phyloP scores from a whole-genome alignment of 352 stramenopile species.

The Globisporangium ultimum region DNA sequence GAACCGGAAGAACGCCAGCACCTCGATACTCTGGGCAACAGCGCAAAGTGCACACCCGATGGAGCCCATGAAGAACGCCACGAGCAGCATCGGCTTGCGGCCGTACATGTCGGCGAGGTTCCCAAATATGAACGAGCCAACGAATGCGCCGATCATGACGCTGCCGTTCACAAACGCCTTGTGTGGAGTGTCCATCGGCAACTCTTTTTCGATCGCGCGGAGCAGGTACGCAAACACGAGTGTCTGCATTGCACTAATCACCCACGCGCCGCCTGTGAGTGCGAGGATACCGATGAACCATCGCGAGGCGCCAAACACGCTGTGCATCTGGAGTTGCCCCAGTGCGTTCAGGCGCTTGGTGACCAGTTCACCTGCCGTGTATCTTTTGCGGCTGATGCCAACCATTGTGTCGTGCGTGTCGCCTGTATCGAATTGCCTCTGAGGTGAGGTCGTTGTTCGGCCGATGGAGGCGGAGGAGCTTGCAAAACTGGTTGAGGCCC shows the following conservation, averaged over 20 bases:
- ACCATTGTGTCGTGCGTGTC: background rate
- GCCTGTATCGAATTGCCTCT: too few species aligned
- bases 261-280: slow-evolving; percentile 18
- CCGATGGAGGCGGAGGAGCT: too few species aligned
- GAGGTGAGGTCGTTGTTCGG: too few species aligned
- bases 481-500: too few species aligned
- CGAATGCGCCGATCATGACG: slow-evolving; percentile 22
- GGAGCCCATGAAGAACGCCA: background rate
- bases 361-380: slow-evolving; percentile 8
- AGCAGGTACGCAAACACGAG: slow-evolving; percentile 22
- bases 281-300: slow-evolving; percentile 21
- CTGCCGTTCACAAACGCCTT: slow-evolving; percentile 9
- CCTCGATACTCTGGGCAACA: background rate
- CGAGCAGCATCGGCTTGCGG: slow-evolving; percentile 17
- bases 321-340: background rate
- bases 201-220: slow-evolving; percentile 8
- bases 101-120: slow-evolving; percentile 19
- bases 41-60: slow-evolving; percentile 5
- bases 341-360: slow-evolving; percentile 9
- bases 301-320: slow-evolving; percentile 8
- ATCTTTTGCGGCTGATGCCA: slow-evolving; percentile 6
- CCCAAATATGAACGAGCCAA: slow-evolving; percentile 14
- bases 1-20: slow-evolving; percentile 5
- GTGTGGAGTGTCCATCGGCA: slow-evolving; percentile 7
- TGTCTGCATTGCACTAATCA: slow-evolving; percentile 25